A percentile compares a stretch with the other conserved stretches of the same genome.
These are phyloP conservation scores for Lentinus brumalis DNA, from an alignment of 768 basidiomycete species.

Conservation along the genomic window DNA sequence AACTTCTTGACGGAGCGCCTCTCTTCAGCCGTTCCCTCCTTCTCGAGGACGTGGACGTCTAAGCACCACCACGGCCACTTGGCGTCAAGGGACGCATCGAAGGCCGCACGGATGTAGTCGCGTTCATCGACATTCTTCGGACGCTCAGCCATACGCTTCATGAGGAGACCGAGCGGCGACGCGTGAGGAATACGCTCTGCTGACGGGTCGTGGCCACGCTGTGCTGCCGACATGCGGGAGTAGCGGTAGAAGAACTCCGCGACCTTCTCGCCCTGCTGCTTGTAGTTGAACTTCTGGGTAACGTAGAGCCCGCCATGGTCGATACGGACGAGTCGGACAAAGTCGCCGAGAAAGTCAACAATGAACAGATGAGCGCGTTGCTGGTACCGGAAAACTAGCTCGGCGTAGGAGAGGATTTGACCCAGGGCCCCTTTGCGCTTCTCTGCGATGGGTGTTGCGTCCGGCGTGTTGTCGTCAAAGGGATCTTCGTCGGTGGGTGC, in stretches of 20 bases:
- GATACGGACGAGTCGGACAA: background rate
- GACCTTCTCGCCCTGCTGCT: background rate
- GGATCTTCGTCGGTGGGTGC: background rate
- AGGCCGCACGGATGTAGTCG: background rate
- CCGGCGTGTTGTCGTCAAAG: background rate
- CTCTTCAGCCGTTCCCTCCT: background rate
- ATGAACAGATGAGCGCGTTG: slow-evolving; percentile 2
- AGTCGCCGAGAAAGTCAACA: slow-evolving; percentile 2
- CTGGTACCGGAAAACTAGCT: slow-evolving; percentile 1
- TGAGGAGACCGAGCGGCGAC: background rate
- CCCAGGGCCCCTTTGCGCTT: background rate
- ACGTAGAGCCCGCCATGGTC: slow-evolving; percentile 1
- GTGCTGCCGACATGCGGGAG: background rate
- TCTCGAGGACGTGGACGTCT: background rate
- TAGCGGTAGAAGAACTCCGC: slow-evolving; percentile 6
- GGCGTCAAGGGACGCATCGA: background rate
- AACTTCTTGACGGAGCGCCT: background rate
- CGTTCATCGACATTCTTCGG: background rate
- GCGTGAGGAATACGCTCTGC: background rate
- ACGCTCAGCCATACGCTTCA: background rate
- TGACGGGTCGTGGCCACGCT: slow-evolving; percentile 5
- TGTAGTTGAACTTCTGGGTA: slow-evolving; percentile 11
- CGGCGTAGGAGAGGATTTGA: slow-evolving; percentile 2
- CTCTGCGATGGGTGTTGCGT: background rate
- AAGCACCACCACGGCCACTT: background rate